phyloP scores from a whole-genome alignment of 192 early-diverging fungal species.

The Dimargaris cristalligena region DNA sequence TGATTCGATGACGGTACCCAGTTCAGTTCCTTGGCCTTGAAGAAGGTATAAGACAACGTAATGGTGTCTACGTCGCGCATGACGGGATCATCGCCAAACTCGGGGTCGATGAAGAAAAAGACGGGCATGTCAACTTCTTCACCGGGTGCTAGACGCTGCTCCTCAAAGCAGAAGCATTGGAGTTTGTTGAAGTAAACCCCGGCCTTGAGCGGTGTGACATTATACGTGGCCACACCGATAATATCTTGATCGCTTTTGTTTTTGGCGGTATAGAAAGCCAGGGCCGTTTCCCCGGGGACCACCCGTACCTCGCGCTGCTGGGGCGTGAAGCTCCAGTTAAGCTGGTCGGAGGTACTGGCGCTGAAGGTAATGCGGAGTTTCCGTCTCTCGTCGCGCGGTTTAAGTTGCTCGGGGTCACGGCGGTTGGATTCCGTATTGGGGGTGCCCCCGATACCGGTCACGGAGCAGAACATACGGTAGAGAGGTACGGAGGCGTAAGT shows the following conservation, averaged over 20 bases:
- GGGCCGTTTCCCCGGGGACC: slow-evolving; percentile 88
- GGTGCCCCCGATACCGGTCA: slow-evolving; percentile 85
- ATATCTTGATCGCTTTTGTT: slow-evolving; percentile 74
- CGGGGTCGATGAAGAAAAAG: slow-evolving; percentile 97
- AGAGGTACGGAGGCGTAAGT: slow-evolving; percentile 89
- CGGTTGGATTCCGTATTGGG: slow-evolving; percentile 51
- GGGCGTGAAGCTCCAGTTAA: slow-evolving; percentile 84
- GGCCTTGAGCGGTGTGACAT: slow-evolving; percentile 79
- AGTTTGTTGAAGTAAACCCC: slow-evolving; percentile 99
- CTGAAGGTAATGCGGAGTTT: slow-evolving; percentile 51
- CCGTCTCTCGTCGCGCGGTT: slow-evolving; percentile 41
- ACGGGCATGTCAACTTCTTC: slow-evolving; percentile 94
- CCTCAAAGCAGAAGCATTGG: slow-evolving; percentile 99
- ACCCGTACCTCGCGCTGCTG: slow-evolving; percentile 72
- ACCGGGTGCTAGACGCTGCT: slow-evolving; percentile 72
- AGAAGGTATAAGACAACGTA: slow-evolving; percentile 89
- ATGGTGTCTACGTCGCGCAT: slow-evolving; percentile 90
- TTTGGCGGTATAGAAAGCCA: slow-evolving; percentile 91
- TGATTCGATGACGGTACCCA: too few species aligned
- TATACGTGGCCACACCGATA: slow-evolving; percentile 92
- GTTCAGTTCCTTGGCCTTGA: slow-evolving; percentile 43
- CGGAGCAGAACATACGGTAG: slow-evolving; percentile 85
- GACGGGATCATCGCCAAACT: slow-evolving; percentile 81
- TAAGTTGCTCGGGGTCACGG: slow-evolving; percentile 39
- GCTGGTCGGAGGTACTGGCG: slow-evolving; percentile 51